Evolutionary conservation across 2,329 filamentous ascomycete species (phyloP).

Genomic region (Trichophyton equinum): DNA sequence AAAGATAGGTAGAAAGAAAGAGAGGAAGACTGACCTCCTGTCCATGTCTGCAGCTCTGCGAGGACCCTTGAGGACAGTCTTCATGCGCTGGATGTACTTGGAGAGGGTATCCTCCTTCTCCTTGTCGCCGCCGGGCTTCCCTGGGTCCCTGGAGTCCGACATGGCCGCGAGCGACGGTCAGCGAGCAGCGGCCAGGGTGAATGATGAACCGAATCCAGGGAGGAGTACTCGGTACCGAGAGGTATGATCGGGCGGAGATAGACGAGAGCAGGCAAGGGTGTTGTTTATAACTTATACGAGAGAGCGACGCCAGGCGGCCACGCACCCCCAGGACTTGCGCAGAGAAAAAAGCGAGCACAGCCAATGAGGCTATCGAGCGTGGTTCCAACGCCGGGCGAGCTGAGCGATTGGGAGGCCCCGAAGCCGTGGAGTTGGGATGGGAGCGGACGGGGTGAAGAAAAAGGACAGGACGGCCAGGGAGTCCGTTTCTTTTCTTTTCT

Average conservation of each 20-base stretch:
- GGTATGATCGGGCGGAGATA: background rate
- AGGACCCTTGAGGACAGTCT: slow-evolving; percentile 25
- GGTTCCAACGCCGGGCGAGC: slow-evolving; percentile 2
- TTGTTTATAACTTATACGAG: background rate
- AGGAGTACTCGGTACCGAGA: background rate
- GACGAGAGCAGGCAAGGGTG: background rate
- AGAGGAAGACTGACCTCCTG: too few species aligned
- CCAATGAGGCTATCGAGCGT: slow-evolving; percentile 10
- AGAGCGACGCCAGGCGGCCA: background rate
- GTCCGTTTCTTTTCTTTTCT: background rate
- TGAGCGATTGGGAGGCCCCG: slow-evolving; percentile 10
- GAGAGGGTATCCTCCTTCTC: slow-evolving; percentile 23
- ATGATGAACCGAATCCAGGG: background rate
- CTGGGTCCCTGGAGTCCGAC: slow-evolving; percentile 10
- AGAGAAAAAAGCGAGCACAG: background rate
- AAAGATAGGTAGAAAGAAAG: background rate
- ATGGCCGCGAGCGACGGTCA: slow-evolving; percentile 4
- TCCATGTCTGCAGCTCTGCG: slow-evolving; percentile 11
- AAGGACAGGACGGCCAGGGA: background rate
- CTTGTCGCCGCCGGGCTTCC: slow-evolving; percentile 10
- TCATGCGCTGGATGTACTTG: slow-evolving; percentile 31
- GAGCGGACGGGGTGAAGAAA: background rate
- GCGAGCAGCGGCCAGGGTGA: background rate
- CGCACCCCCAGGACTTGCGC: background rate
- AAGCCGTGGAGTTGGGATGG: slow-evolving; percentile 12